Evolutionary conservation across 2,329 filamentous ascomycete genomes (phyloP), one percentile per base, ranked within the genome.

Genomic region (Trichophyton benhamiae): DNA sequence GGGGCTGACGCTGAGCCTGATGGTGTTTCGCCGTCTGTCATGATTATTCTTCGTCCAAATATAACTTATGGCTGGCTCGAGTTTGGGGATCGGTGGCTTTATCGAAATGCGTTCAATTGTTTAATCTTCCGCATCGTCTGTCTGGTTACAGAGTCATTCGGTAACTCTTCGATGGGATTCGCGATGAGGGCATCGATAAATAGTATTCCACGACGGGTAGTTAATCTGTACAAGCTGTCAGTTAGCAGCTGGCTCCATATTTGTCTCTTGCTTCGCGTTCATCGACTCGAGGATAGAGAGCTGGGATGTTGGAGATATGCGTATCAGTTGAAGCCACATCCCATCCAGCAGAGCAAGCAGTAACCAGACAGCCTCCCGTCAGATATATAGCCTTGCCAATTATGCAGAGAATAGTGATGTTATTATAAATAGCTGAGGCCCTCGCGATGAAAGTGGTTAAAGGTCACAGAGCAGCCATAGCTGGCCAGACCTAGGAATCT

Each of bases 91-190:
- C 6, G 15, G 22, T 11, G 3, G 30, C 13, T 17, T 30, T 55
- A 55, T 55, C 52, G 27, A 36, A 36, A 55, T 55, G 27, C 15
- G 27, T 15, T n/a, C 30, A 36, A 25, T 55, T 36, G 27, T 36
- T 55, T 55, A 8, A 55, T 55, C 20, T 55, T 55, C 52, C 52
- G 52, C 52, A 55, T 55, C 52, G 48, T 55, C 52, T 36, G 17
- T 36, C 30, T 30, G 6, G 52, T 17, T 55, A 33, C 27, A 55
- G 52, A 25, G 46, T 25, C 3, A n/a, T 30, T 55, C 27, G 52
- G 15, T 13, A 53, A 27, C 48, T 2, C 7, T 55, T 27, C n/a
- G 52, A 55, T n/a, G 15, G 52, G 2, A 33, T 55, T 17, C 52
- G 52, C 52, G 33, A 36, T 15, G 8, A n/a, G 30, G 15, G 11